A percentile compares a stretch with the other conserved stretches of the same genome.
These are phyloP conservation scores for Suzukiozyma palmioleophila DNA, from an alignment of 1,139 yeast genomes.

Conservation along the genomic window DNA sequence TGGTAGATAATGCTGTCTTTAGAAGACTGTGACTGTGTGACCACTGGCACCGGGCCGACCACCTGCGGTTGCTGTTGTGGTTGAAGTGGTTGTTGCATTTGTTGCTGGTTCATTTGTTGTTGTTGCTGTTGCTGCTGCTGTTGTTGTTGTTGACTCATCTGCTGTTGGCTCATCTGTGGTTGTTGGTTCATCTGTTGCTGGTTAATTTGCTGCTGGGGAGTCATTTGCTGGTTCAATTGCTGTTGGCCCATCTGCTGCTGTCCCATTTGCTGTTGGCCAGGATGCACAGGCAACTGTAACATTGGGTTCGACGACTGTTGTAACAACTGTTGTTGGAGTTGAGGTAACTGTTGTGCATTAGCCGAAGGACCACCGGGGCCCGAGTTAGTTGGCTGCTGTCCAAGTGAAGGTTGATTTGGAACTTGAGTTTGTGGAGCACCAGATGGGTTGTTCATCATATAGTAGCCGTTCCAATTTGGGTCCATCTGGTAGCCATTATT, in stretches of 20 bases:
- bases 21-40: conserved; percentile 1
- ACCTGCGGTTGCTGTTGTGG: conserved; percentile 5
- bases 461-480: conserved; percentile 3
- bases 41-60: not conserved
- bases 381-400: conserved; percentile 4
- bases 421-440: conserved; percentile 5
- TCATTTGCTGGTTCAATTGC: conserved; percentile 7
- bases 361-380: not conserved
- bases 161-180: conserved; percentile 4
- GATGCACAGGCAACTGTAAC: conserved; percentile 2
- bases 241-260: conserved; percentile 4
- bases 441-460: not conserved
- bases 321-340: conserved; percentile 6
- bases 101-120: conserved; percentile 8
- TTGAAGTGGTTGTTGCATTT: conserved; percentile 7
- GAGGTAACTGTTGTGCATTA: conserved; percentile 3
- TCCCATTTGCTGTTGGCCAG: conserved; percentile 6
- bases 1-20: conserved; percentile 10
- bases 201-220: conserved; percentile 6
- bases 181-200: conserved; percentile 6
- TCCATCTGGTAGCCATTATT: conserved; percentile 2
- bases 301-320: conserved; percentile 5
- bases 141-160: conserved; percentile 6
- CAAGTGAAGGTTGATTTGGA: conserved; percentile 4
- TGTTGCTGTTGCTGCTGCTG: conserved; percentile 4